A percentile compares a stretch with the other conserved stretches of the same genome.
phyloP scores from a whole-genome alignment of 345 rosid species.

The Turritis glabra region DNA sequence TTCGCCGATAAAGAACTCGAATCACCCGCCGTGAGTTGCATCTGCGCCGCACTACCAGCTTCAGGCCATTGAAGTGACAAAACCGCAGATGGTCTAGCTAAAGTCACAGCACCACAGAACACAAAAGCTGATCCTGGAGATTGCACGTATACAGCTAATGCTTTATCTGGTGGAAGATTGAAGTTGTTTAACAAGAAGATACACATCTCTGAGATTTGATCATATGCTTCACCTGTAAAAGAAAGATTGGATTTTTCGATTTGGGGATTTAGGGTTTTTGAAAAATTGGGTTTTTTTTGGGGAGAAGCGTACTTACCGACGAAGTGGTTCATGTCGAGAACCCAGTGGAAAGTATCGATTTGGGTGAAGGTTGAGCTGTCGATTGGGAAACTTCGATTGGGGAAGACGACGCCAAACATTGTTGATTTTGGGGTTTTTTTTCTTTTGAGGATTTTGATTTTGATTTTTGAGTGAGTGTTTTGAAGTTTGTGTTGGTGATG shows the following conservation, averaged over 20 bases:
- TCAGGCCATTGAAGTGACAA: conserved; percentile 89
- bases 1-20: conserved; percentile 66
- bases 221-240: conserved; percentile 70
- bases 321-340: conserved; percentile 96
- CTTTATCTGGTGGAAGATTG: conserved; percentile 84
- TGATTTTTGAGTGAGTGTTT: neutral
- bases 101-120: conserved; percentile 82
- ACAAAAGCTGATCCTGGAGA: conserved; percentile 86
- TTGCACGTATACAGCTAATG: conserved; percentile 88
- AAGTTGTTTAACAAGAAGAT: conserved; percentile 79
- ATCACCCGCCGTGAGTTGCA: conserved; percentile 68
- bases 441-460: neutral
- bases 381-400: conserved; percentile 92
- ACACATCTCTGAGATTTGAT: conserved; percentile 78
- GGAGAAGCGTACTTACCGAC: conserved; percentile 51
- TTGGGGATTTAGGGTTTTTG: neutral
- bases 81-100: conserved; percentile 82
- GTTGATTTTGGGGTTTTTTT: neutral
- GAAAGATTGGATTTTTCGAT: neutral
- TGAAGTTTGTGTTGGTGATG: neutral
- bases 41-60: conserved; percentile 52
- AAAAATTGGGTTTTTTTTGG: neutral
- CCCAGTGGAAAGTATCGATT: conserved; percentile 91
- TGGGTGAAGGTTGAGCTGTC: conserved; percentile 87
- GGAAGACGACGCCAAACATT: conserved; percentile 97